Evolutionary conservation across 495 filamentous ascomycete species (phyloP).

Genomic region (Corynascus novoguineensis): DNA sequence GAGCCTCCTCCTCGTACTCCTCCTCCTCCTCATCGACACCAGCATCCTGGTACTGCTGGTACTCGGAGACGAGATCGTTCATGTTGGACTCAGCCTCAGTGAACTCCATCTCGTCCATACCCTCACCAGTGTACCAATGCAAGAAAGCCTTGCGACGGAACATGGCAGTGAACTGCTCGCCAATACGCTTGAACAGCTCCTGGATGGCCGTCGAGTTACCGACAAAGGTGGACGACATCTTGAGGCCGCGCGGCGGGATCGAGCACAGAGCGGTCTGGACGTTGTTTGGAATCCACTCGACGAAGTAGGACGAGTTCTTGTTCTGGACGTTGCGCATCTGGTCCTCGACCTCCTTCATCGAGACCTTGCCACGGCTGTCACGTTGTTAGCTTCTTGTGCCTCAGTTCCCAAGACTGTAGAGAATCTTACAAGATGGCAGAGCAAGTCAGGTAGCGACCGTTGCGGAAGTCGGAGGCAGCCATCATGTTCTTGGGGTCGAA

Average conservation of each 20-base stretch:
- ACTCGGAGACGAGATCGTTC: constrained; percentile 99
- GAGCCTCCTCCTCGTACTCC: constrained; percentile 58
- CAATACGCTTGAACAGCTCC: constrained; percentile 99
- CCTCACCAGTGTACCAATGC: constrained; percentile 99
- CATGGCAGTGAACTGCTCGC: constrained; percentile 99
- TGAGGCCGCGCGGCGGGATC: constrained; percentile 93
- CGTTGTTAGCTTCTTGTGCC: constrained; percentile 26
- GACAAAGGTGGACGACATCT: constrained; percentile 99
- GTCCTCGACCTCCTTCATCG: constrained; percentile 99
- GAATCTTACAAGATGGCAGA: constrained; percentile 81
- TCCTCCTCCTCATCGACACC: constrained; percentile 69
- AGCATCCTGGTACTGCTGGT: constrained; percentile 99
- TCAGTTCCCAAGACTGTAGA: background rate
- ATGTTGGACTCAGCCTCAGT: constrained; percentile 99
- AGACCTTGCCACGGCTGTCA: constrained; percentile 90
- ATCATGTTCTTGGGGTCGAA: constrained; percentile 99
- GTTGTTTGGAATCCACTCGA: constrained; percentile 99
- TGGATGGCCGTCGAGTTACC: constrained; percentile 99
- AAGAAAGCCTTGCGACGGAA: constrained; percentile 99
- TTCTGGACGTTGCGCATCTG: constrained; percentile 99
- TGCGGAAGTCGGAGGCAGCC: constrained; percentile 99
- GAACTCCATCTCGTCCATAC: constrained; percentile 99
- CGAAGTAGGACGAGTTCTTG: constrained; percentile 99
- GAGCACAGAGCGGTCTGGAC: constrained; percentile 99
- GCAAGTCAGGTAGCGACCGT: constrained; percentile 98